These are phyloP conservation scores for Centella asiatica DNA, from an alignment of 129 eudicot species.

Conservation along the genomic window DNA sequence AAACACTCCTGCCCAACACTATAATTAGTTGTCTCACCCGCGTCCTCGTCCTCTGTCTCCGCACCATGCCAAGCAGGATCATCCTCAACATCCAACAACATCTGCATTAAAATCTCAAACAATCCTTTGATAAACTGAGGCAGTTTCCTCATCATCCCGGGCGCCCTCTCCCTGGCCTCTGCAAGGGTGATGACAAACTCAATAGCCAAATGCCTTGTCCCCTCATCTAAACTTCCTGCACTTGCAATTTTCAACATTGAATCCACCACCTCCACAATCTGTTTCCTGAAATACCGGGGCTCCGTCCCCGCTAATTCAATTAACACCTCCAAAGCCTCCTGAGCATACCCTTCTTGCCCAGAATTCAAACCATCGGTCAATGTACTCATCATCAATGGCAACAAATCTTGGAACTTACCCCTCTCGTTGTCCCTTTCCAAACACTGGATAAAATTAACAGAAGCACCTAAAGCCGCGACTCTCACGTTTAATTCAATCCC, in stretches of 20 bases:
- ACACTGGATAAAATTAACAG: conserved; percentile 76
- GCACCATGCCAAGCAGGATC: conserved; percentile 66
- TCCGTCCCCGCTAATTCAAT: conserved; percentile 92
- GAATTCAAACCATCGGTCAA: conserved; percentile 66
- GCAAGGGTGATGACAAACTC: conserved; percentile 75
- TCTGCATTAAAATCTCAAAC: conserved; percentile 61
- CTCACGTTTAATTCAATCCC: conserved; percentile 54
- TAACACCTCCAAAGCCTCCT: conserved; percentile 75
- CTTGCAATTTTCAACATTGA: conserved; percentile 85
- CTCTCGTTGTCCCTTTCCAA: conserved; percentile 54
- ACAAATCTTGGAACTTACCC: conserved; percentile 74
- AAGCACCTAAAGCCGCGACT: conserved; percentile 72
- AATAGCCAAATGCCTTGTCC: conserved; percentile 65
- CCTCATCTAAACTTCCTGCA: conserved; percentile 79
- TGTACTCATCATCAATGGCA: conserved; percentile 88
- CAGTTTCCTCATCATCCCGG: conserved; percentile 81
- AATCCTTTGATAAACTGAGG: conserved; percentile 57
- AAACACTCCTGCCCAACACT: conserved; percentile 71
- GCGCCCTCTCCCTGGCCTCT: conserved; percentile 72
- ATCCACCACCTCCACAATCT: conserved; percentile 73
- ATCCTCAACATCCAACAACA: conserved; percentile 71
- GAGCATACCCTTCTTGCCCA: conserved; percentile 74
- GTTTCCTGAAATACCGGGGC: conserved; percentile 81
- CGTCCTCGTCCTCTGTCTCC: conserved; percentile 62
- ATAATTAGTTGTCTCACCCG: conserved; percentile 64